Conservation (phyloP, 805 yeast species). For the Metschnikowia noctiluminum region DNA sequence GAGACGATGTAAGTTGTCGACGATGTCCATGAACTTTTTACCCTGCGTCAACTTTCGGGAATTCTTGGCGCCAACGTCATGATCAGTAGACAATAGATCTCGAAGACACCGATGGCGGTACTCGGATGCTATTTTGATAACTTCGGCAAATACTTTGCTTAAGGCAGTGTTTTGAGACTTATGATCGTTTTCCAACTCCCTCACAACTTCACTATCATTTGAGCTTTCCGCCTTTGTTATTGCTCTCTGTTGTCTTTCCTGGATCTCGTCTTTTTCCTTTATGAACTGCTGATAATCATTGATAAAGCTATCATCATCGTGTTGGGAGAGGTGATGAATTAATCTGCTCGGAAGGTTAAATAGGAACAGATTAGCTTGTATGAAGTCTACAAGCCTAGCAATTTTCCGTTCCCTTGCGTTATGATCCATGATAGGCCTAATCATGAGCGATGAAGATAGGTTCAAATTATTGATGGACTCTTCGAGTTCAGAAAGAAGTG, state of each 20-base stretch:
- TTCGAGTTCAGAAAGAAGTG: slow-evolving; percentile 35
- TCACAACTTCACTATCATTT: slow-evolving; percentile 9
- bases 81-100: slow-evolving; percentile 38
- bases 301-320: slow-evolving; percentile 35
- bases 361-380: slow-evolving; percentile 28
- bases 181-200: slow-evolving; percentile 23
- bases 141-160: slow-evolving; percentile 28
- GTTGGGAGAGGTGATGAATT: slow-evolving; percentile 24
- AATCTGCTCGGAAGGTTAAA: slow-evolving; percentile 37
- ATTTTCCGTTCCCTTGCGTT: slow-evolving; percentile 34
- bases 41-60: slow-evolving; percentile 18
- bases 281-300: slow-evolving; percentile 32
- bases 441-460: slow-evolving; percentile 34
- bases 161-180: slow-evolving; percentile 29
- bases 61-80: slow-evolving; percentile 22
- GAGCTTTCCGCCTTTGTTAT: slow-evolving; percentile 7
- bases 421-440: slow-evolving; percentile 41
- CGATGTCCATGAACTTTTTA: slow-evolving; percentile 35
- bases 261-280: slow-evolving; percentile 23
- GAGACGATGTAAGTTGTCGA: slow-evolving; percentile 38
- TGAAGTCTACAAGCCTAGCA: slow-evolving; percentile 32
- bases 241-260: slow-evolving; percentile 9
- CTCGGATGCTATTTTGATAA: slow-evolving; percentile 32
- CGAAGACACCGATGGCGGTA: slow-evolving; percentile 34
- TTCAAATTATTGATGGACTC: slow-evolving; percentile 38